Evolutionary conservation across 495 filamentous ascomycete species (phyloP), one percentile per base, ranked within the genome.

Genomic region (Aspergillus hancockii): DNA sequence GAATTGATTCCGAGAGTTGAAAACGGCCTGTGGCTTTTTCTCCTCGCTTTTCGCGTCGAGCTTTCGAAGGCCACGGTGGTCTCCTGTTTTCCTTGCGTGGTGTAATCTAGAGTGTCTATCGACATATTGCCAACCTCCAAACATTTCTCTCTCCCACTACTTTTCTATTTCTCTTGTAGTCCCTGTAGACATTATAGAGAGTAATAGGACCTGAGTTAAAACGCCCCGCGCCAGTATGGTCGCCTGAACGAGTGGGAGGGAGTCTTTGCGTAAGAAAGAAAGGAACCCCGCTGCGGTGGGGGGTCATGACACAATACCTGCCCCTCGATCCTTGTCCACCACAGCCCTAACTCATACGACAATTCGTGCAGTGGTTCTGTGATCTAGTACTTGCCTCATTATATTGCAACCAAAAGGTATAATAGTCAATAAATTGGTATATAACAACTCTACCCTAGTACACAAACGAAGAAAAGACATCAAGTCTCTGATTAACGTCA

Each of bases 51-150:
- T 14, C 14, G 4, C 36, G 40, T 28, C 2, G 18, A 4, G 53
- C 22, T 8, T 28, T 32, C 49, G 22, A 8, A 21, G 49, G 46
- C 30, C 30, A 59, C 18, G 51, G 45, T 55, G 25, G 45, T 51
- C 34, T 58, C 49, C 34, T 41, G 30, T 36, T 61, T 60, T 58
- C 49, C 55, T 60, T 56, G 50, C 54, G 47, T 58, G 62, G 61
- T 69, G 63, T 69, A 69, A 60, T 66, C 38, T 69, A 69, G 63
- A 69, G 62, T 62, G 66, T 63, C 54, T 55, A 63, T 54, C 31
- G 36, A 52, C 28, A 34, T 52, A 32, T 30, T 52, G 34, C 28
- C 32, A 32, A 32, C 49, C 23, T 50, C 49, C 8, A 16, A 52
- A 12, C 12, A 3, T 23, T 28, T 25, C 14, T 18, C 38, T 6